Percentiles rank a stretch among this genome's conserved stretches.
Conservation (phyloP, 2,329 filamentous ascomycete species). For the Fusarium sp. region DNA sequence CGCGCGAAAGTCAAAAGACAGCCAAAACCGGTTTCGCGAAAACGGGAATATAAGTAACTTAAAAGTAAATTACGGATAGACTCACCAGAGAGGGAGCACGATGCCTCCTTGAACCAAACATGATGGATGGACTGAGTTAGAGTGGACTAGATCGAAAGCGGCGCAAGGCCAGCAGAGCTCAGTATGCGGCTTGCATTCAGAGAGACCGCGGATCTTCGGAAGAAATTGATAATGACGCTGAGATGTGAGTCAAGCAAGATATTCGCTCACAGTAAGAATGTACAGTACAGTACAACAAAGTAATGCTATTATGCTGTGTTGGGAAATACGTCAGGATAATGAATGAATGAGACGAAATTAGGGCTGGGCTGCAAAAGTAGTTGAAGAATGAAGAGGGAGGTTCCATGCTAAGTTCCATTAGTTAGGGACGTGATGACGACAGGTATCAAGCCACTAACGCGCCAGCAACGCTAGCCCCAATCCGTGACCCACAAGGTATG, state of each 20-base stretch:
- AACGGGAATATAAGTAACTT: slow-evolving; percentile 11
- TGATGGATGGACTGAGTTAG: slow-evolving; percentile 43
- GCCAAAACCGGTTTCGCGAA: slow-evolving; percentile 39
- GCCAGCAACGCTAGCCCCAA: slow-evolving; percentile 27
- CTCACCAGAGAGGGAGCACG: slow-evolving; percentile 63
- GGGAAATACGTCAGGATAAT: slow-evolving; percentile 6
- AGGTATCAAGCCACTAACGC: slow-evolving; percentile 44
- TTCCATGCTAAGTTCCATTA: slow-evolving; percentile 24
- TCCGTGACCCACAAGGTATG: slow-evolving; percentile 23
- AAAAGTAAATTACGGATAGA: slow-evolving; percentile 29
- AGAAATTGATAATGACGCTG: slow-evolving; percentile 14
- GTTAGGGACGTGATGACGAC: slow-evolving; percentile 41
- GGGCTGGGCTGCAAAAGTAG: slow-evolving; percentile 21
- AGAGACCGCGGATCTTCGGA: slow-evolving; percentile 23
- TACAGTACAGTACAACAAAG: not conserved
- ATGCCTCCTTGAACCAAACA: slow-evolving; percentile 66
- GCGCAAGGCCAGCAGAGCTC: slow-evolving; percentile 39
- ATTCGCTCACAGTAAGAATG: slow-evolving; percentile 10
- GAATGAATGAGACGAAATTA: slow-evolving; percentile 25
- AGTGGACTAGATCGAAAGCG: slow-evolving; percentile 35
- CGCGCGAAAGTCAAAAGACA: slow-evolving; percentile 41
- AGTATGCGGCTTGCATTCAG: slow-evolving; percentile 36
- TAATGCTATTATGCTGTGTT: slow-evolving; percentile 4
- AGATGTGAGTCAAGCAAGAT: slow-evolving; percentile 24
- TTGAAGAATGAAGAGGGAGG: slow-evolving; percentile 26